Base-by-base conservation (phyloP, 1,139 yeast species). In the Saccharomyces hybrid region DNA sequence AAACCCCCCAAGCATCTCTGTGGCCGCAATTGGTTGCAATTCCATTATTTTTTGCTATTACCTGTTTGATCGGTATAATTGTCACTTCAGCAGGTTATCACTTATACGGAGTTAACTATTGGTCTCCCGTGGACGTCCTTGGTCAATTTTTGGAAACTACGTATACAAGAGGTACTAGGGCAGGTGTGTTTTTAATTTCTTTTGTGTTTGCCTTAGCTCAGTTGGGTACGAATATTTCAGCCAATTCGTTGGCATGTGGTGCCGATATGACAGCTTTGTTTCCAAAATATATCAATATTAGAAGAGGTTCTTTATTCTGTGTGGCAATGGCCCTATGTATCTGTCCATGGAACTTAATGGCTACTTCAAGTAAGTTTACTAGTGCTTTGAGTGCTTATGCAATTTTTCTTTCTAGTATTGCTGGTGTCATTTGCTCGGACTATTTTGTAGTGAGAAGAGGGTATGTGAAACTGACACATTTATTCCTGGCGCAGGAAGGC, bases 181-280 rank as follows among this genome's bases (percentile, higher is more conserved):
- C 90, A 28, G 96, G 96, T 59, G 95, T 85, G 1, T 89, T 89
- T 71, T 76, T 90, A 58, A 83, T 88, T 61, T 78, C 90, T 2
- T 72, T 81, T 47, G 88, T 88, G 1, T 87, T 89, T 71, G 85
- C 89, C 4, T 73, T 88, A 57, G 95, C 96, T 31, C 96, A 89
- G 71, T 75, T 88, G 59, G 96, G 96, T 66, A 85, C 95, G 9
- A 90, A 90, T 68, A 84, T 90, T 59, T 82, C 95, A 32, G 96
- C 96, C 28, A 90, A 90, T 72, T 85, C 95, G 4, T 77, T 90
- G 53, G 84, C 95, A 6, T 93, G 93, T 47, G 96, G 96, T 65
- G 88, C 95, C 2, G 96, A 90, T 71, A 82, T 88, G 74, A 81
- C 96, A 9, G 95, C 96, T 1, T 69, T 90, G 60, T 68, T 88